A percentile compares a stretch with the other conserved stretches of the same genome.
Evolutionary conservation across 495 filamentous ascomycete genomes (phyloP).

Genomic region (Penicillium egyptiacum): DNA sequence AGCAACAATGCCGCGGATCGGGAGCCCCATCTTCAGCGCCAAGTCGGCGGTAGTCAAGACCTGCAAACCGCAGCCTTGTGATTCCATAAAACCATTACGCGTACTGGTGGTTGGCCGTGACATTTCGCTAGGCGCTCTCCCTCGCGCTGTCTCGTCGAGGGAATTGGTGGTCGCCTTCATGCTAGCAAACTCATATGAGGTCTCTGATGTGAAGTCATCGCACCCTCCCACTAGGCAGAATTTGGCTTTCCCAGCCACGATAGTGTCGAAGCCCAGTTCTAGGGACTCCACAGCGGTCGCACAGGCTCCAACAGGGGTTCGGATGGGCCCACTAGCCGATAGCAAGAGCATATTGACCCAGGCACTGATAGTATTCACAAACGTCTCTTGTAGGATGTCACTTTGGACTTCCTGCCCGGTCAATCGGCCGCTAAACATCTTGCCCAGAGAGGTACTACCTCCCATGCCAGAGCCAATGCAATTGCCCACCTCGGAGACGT

Average conservation of each 20-base stretch:
- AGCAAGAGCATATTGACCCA: constrained; percentile 99
- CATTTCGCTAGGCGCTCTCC: constrained; percentile 94
- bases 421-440: constrained; percentile 97
- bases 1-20: constrained; percentile 91
- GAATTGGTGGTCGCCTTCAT: constrained; percentile 99
- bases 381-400: constrained; percentile 97
- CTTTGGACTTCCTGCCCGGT: constrained; percentile 95
- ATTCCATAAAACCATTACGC: constrained; percentile 97
- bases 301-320: constrained; percentile 96
- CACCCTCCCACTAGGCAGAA: constrained; percentile 97
- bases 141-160: constrained; percentile 90
- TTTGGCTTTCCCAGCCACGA: constrained; percentile 93
- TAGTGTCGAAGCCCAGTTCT: constrained; percentile 95
- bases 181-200: constrained; percentile 98
- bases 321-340: constrained; percentile 96
- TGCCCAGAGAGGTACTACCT: constrained; percentile 83
- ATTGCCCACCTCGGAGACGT: constrained; percentile 96
- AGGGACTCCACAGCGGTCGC: constrained; percentile 95
- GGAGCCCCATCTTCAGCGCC: constrained; percentile 96
- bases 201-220: constrained; percentile 98
- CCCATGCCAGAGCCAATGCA: constrained; percentile 97
- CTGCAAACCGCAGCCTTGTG: constrained; percentile 95
- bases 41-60: constrained; percentile 96
- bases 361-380: constrained; percentile 99
- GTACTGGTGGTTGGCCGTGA: constrained; percentile 95